Evolutionary conservation across 2,329 filamentous ascomycete species (phyloP).

Genomic region (Bipolaris zeicola): DNA sequence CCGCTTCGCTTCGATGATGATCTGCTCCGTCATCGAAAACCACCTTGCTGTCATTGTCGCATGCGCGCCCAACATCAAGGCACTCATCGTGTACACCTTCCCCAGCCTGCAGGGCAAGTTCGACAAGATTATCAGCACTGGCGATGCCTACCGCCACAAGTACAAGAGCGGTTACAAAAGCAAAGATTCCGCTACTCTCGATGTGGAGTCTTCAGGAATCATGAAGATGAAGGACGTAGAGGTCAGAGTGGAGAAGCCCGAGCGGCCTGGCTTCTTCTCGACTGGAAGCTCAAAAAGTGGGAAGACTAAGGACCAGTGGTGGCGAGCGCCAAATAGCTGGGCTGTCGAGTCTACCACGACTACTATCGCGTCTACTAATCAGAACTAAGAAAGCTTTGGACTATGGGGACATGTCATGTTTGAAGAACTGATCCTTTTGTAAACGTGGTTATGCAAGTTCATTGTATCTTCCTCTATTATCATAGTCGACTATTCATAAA

Average conservation of each 20-base stretch:
- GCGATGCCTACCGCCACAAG: background rate
- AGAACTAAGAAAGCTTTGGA: no score
- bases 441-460: background rate
- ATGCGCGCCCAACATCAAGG: constrained; percentile 44
- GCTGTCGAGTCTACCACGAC: constrained; percentile 7
- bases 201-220: constrained; percentile 4
- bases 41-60: constrained; percentile 46
- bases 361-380: background rate
- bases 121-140: constrained; percentile 18
- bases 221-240: constrained; percentile 8
- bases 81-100: constrained; percentile 31
- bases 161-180: background rate
- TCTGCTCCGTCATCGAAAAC: constrained; percentile 46
- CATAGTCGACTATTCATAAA: no score
- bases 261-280: background rate
- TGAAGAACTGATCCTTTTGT: background rate
- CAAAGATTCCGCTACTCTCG: constrained; percentile 4
- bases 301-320: constrained; percentile 13
- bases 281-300: background rate
- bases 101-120: constrained; percentile 31
- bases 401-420: background rate
- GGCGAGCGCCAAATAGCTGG: constrained; percentile 21
- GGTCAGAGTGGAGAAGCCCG: constrained; percentile 5
- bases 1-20: constrained; percentile 36
- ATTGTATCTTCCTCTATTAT: no score